Evolutionary conservation across 2,329 filamentous ascomycete genomes (phyloP), one percentile per base, ranked within the genome.

Genomic region (Penicillium sp.): DNA sequence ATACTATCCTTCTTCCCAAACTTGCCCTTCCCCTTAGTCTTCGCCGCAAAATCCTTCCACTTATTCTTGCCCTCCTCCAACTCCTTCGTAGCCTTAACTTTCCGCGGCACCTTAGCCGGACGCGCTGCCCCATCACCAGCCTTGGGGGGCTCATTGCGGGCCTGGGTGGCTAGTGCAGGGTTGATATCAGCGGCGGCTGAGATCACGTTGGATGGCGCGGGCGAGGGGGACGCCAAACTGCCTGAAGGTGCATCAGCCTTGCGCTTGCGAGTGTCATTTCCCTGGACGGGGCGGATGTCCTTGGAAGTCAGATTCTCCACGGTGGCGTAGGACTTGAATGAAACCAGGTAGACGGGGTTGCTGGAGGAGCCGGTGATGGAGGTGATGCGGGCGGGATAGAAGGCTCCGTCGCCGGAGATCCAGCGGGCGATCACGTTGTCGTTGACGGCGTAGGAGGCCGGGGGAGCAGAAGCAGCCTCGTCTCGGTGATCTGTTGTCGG

Each of bases 291-390:
- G 66, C 90, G 87, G 61, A 97, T 90, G 68, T 97, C 92, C 73
- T 89, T 88, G 58, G 89, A 86, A 56, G 87, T 85, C 56, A 96
- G 77, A 29, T 90, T 94, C 74, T 96, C 92, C 42, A 88, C 91
- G 19, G 84, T 91, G 46, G 72, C 71, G 77, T 97, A 97, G 67
- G 86, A 90, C 77, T 95, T 93, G 81, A 97, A 99, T 65, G 90
- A 94, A 73, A 99, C 92, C 44, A 91, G 89, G 73, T 97, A 99
- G 60, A 97, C 90, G 31, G 92, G 93, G 48, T 91, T 90, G 39
- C 87, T 89, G n/a, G 88, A 87, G 8, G 92, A 96, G 54, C 94
- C 94, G 19, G 93, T 97, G 66, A 97, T 92, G 48, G 90, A 92
- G 48, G 91, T 93, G 73, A 99, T 96, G 67, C 91, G 88, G 37